Conservation (phyloP, 2,329 filamentous ascomycete genomes). For the Mollisia scopiformis region DNA sequence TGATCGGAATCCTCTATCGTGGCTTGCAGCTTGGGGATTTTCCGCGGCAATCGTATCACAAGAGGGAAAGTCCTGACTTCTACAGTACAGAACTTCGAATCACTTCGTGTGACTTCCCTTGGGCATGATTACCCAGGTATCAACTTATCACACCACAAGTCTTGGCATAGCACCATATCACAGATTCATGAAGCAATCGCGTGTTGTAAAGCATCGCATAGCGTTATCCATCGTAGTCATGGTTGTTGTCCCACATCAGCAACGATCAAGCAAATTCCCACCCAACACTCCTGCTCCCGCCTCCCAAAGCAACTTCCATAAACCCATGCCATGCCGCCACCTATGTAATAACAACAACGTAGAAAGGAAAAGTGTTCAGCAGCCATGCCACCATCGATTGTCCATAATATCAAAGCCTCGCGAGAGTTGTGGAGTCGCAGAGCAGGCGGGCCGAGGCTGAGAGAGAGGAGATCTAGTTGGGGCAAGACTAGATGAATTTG, state of each 20-base stretch:
- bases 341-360: background rate
- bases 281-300: background rate
- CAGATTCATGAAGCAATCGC: too few relatives aligned
- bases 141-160: background rate
- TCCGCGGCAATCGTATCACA: background rate
- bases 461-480: constrained; percentile 18
- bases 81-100: background rate
- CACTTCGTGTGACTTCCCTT: background rate
- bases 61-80: background rate
- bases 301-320: background rate
- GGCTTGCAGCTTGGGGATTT: background rate
- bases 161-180: too few relatives aligned
- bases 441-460: background rate
- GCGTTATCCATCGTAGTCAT: background rate
- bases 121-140: background rate
- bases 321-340: background rate
- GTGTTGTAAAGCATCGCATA: background rate
- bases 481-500: constrained; percentile 18
- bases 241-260: background rate
- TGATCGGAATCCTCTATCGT: background rate
- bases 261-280: background rate
- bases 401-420: background rate
- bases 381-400: background rate
- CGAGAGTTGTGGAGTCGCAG: background rate
- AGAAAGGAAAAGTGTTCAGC: background rate